Evolutionary conservation across 129 eudicot genomes (phyloP).

Genomic region (Artemisia tridentata): DNA sequence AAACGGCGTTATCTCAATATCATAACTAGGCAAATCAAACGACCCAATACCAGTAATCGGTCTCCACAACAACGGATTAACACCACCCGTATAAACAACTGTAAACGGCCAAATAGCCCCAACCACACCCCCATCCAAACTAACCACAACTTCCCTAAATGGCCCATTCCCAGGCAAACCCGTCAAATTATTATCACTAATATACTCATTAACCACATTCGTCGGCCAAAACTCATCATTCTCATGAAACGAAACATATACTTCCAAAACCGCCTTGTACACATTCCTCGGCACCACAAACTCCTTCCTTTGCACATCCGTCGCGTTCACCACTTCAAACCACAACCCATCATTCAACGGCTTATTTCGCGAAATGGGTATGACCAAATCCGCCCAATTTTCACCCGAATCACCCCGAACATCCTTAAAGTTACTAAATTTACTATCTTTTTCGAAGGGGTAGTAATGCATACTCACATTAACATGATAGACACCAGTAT

Average conservation of each 20-base stretch:
- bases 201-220: conserved; percentile 45
- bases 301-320: conserved; percentile 42
- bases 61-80: conserved; percentile 77
- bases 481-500: conserved; percentile 75
- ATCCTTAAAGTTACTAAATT: no score
- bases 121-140: conserved; percentile 14
- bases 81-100: conserved; percentile 74
- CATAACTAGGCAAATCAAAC: conserved; percentile 73
- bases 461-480: conserved; percentile 30
- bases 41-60: conserved; percentile 73
- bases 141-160: no score
- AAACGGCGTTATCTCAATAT: conserved; percentile 70
- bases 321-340: conserved; percentile 28
- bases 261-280: background rate
- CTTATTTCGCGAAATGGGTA: no score
- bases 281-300: conserved; percentile 58
- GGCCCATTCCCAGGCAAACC: no score
- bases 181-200: background rate
- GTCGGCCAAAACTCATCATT: no score
- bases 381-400: no score
- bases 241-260: no score
- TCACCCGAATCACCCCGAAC: no score
- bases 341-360: no score
- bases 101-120: conserved; percentile 80
- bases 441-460: no score